Conservation (phyloP, 2,329 filamentous ascomycete species). For the Pseudogymnoascus destructans region DNA sequence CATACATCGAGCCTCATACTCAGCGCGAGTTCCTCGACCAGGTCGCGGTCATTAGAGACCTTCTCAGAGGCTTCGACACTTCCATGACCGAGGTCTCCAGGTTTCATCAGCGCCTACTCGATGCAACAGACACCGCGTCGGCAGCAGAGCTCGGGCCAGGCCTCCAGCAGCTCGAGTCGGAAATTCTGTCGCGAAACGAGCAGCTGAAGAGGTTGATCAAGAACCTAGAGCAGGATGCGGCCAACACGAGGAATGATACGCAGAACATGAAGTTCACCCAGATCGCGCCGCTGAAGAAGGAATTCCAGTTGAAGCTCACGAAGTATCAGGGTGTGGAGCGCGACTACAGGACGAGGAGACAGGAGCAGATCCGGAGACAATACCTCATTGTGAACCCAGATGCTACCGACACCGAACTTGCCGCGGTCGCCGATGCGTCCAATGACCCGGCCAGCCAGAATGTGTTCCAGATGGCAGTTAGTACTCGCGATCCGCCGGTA, state of each 20-base stretch:
- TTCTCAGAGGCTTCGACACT: constrained; percentile 53
- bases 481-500: constrained; percentile 24
- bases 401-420: constrained; percentile 55
- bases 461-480: constrained; percentile 70
- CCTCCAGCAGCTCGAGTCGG: constrained; percentile 52
- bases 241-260: constrained; percentile 45
- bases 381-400: constrained; percentile 73
- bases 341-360: constrained; percentile 56
- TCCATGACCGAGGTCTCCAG: constrained; percentile 55
- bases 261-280: constrained; percentile 60
- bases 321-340: constrained; percentile 60
- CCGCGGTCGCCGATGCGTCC: constrained; percentile 55
- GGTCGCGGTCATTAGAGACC: constrained; percentile 51
- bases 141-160: constrained; percentile 34
- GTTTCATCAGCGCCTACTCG: constrained; percentile 59
- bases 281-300: constrained; percentile 54
- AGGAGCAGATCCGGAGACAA: constrained; percentile 67
- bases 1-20: constrained; percentile 33
- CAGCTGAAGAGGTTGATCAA: constrained; percentile 69
- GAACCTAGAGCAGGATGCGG: constrained; percentile 56
- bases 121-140: constrained; percentile 44
- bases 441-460: constrained; percentile 67
- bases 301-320: constrained; percentile 59
- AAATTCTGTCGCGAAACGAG: constrained; percentile 62
- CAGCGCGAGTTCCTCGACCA: constrained; percentile 57